These are phyloP conservation scores for Plantago coronopus DNA, from an alignment of 305 asterid species.

Conservation along the genomic window DNA sequence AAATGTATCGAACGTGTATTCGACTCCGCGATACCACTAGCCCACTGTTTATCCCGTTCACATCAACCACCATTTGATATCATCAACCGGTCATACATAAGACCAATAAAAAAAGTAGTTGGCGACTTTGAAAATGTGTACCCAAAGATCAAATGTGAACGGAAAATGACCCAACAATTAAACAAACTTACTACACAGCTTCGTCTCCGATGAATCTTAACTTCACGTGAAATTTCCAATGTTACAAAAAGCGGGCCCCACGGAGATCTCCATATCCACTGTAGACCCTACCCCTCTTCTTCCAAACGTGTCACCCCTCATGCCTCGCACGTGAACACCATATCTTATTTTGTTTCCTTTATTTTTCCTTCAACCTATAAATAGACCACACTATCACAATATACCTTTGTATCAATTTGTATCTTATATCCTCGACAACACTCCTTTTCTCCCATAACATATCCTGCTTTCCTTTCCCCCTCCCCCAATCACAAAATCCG, in stretches of 20 bases:
- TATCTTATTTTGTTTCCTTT: background rate
- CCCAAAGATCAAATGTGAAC: too few species aligned
- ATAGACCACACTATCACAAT: slow-evolving; percentile 24
- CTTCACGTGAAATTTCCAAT: slow-evolving; percentile 49
- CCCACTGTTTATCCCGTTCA: background rate
- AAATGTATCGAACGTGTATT: too few species aligned
- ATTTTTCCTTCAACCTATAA: slow-evolving; percentile 37
- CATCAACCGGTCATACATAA: too few species aligned
- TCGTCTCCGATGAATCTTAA: background rate
- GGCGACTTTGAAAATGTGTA: background rate
- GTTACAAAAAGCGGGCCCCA: slow-evolving; percentile 34
- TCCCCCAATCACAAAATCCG: too few species aligned
- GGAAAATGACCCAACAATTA: too few species aligned
- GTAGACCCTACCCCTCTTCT: slow-evolving; percentile 25
- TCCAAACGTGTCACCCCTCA: slow-evolving; percentile 51
- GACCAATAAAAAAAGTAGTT: too few species aligned
- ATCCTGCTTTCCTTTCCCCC: too few species aligned
- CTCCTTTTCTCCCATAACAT: slow-evolving; percentile 4
- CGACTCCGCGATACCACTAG: too few species aligned
- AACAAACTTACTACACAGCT: background rate
- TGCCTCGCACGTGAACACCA: slow-evolving; percentile 50
- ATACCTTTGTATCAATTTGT: slow-evolving; percentile 25
- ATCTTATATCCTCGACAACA: slow-evolving; percentile 43
- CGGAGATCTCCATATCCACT: slow-evolving; percentile 61
- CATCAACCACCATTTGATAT: background rate